Evolutionary conservation across 345 rosid species (phyloP), one percentile per base, ranked within the genome.

Genomic region (Erucastrum elatum): DNA sequence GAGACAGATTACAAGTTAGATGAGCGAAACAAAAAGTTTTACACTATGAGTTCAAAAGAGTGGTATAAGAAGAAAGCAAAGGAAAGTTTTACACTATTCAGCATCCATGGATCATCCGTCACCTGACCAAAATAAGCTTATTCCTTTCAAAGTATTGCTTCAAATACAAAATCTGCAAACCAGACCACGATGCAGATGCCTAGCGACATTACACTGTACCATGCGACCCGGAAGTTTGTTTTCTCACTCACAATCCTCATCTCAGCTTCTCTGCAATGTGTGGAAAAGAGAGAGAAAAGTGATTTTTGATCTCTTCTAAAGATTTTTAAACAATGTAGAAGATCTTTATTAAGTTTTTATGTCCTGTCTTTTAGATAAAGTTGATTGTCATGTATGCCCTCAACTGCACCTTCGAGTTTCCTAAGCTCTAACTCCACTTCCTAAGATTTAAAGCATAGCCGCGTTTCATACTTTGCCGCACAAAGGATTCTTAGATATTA

Each of bases 361-460:
- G n/a, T n/a, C 99, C 87, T 89, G 86, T 34, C 74, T 80, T 84
- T 90, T 37, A 91, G 90, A 86, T 79, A 79, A 4, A 87, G 74
- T 76, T 91, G 82, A 78, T 88, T 90, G 76, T 86, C 92, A 69
- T 88, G 97, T 72, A 95, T 89, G 82, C 92, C 88, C 58, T 89
- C 91, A 16, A 92, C 92, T 0, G 88, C 88, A 75, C 87, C 90
- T 83, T 88, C 94, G 3, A 95, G 94, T 84, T 93, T 95, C 88
- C 79, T 85, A 62, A 95, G 83, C 88, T 93, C 98, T 0, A 93
- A 88, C 85, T 93, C 97, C 56, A 93, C 97, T 37, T 98, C 99
- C 99, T 93, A 49, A 3, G 15, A 37, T 44, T 8, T 2, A 33
- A 58, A 21, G 13, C 46, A n/a, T n/a, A n/a, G n/a, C n/a, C n/a